These are phyloP conservation scores for Arthrobotrys iridis DNA, from an alignment of 2,329 filamentous ascomycete species.

Conservation along the genomic window DNA sequence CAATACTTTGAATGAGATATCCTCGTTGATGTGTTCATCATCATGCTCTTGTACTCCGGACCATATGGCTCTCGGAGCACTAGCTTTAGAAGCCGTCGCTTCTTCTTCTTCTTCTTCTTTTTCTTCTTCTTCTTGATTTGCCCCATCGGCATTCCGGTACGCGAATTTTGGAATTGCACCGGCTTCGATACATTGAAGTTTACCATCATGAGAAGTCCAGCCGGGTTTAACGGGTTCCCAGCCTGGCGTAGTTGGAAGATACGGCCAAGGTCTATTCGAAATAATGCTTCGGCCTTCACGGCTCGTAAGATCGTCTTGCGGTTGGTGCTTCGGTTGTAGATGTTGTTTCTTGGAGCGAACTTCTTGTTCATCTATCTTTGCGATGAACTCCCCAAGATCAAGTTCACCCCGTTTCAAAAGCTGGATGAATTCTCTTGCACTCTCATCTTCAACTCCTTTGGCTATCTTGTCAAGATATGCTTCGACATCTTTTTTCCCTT, in stretches of 20 bases:
- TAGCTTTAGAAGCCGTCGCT: neutral
- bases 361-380: conserved; percentile 1
- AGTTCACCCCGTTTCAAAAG: conserved; percentile 4
- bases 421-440: neutral
- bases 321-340: neutral
- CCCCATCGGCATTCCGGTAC: neutral
- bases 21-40: conserved; percentile 32
- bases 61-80: conserved; percentile 10
- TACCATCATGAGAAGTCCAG: conserved; percentile 31
- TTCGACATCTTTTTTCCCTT: neutral
- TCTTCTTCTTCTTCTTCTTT: neutral
- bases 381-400: conserved; percentile 3
- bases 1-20: conserved; percentile 30
- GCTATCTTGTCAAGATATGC: neutral
- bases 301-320: neutral
- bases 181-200: conserved; percentile 10
- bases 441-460: neutral
- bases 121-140: neutral
- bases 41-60: neutral
- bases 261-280: neutral
- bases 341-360: neutral
- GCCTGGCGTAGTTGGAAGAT: neutral
- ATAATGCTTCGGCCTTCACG: neutral
- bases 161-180: conserved; percentile 32
- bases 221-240: conserved; percentile 24